Base-by-base conservation (phyloP, 2,329 filamentous ascomycete genomes). In the Calonectria henricotiae region DNA sequence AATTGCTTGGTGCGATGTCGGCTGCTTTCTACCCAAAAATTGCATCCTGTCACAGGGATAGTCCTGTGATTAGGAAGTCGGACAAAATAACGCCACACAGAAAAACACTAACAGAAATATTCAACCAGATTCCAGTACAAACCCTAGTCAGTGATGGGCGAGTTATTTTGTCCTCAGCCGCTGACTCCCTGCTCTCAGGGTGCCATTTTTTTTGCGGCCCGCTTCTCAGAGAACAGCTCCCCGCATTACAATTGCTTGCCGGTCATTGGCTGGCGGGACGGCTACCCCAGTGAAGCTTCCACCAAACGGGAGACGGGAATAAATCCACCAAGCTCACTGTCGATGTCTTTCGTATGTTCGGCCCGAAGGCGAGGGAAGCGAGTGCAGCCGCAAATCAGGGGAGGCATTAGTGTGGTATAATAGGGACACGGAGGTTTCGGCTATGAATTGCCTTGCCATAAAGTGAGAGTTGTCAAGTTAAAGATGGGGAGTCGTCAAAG, bases 51-150 rank as follows among this genome's bases (percentile, higher is more conserved):
- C 32, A 41, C 35, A 25, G 30, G 39, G 63, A 77, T 58, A 20
- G 70, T 78, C 79, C 78, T 81, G 79, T 82, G 78, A 78, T 80
- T 76, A 79, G 79, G 35, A 23, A 20, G 43, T 5, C n/a, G n/a
- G 43, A 46, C 43, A 46, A 46, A 46, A 46, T 46, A 46, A 46
- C 23, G n/a, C 20, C 43, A 46, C 43, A 46, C 4, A 20, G n/a
- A 12, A 23, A 4, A 23, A 17, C n/a, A 7, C n/a, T 4, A 4
- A 17, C n/a, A 20, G 2, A 46, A 46, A 46, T 46, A 46, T 6
- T 8, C 6, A 7, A 46, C 2, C 43, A 46, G 41, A 11, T 23
- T 6, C 43, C 8, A 17, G 11, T 7, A 17, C 23, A 12, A 20
- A 46, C 8, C 7, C n/a, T 46, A 2, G 43, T 5, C n/a, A 46